A percentile compares a stretch with the other conserved stretches of the same genome.
phyloP scores from a whole-genome alignment of 1,139 yeast species.

The Pichia sp. region DNA sequence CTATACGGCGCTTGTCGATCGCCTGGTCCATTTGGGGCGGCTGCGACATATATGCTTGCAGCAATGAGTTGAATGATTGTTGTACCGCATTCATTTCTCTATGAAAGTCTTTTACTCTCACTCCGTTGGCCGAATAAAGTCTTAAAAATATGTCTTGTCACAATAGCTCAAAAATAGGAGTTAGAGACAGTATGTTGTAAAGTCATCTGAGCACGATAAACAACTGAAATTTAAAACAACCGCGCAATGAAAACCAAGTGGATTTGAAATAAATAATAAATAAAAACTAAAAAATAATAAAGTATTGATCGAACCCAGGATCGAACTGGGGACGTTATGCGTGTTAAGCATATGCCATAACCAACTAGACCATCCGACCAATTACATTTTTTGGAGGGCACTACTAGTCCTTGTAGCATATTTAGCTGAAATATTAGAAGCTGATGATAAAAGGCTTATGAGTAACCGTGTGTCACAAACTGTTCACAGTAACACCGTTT shows the following conservation, averaged over 20 bases:
- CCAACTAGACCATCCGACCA: conserved; percentile 89
- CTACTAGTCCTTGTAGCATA: too few species aligned
- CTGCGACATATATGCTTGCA: conserved; percentile 27
- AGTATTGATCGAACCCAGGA: conserved; percentile 92
- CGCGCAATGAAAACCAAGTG: not conserved
- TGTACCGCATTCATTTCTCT: conserved; percentile 15
- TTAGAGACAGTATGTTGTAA: not conserved
- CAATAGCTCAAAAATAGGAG: too few species aligned
- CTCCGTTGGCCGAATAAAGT: not conserved
- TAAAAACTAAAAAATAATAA: conserved; percentile 17
- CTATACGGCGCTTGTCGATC: conserved; percentile 43
- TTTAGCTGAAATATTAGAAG: too few species aligned
- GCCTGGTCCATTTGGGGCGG: conserved; percentile 28
- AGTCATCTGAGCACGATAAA: not conserved
- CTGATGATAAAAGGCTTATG: too few species aligned
- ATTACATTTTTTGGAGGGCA: too few species aligned
- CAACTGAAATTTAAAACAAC: not conserved
- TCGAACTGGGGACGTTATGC: conserved; percentile 99
- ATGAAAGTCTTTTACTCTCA: not conserved
- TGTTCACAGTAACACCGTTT: too few species aligned
- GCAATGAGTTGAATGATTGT: conserved; percentile 19
- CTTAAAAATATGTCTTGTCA: too few species aligned
- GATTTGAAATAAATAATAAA: too few species aligned
- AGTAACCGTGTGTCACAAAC: too few species aligned
- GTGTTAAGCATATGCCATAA: conserved; percentile 99